These are phyloP conservation scores for Colletotrichum spinosum DNA, from an alignment of 2,329 filamentous ascomycete genomes.

Conservation along the genomic window DNA sequence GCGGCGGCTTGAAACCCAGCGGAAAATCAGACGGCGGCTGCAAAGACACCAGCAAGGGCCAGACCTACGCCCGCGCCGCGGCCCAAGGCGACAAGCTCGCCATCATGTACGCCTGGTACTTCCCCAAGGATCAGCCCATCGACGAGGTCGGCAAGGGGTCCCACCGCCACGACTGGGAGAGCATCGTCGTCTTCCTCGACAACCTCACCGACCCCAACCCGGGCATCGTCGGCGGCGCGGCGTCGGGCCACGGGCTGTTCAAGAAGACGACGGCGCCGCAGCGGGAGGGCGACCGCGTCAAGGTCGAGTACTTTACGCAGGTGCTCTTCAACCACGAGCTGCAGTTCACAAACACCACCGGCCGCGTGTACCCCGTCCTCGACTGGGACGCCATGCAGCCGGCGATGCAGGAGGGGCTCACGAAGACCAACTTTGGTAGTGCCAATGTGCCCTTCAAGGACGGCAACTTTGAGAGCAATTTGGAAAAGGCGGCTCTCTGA, in stretches of 20 bases:
- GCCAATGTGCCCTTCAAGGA: slow-evolving; percentile 56
- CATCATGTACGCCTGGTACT: slow-evolving; percentile 59
- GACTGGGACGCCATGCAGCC: slow-evolving; percentile 56
- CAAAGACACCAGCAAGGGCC: slow-evolving; percentile 46
- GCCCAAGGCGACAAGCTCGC: slow-evolving; percentile 45
- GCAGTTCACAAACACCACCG: slow-evolving; percentile 49
- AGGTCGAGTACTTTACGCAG: slow-evolving; percentile 48
- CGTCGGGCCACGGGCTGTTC: slow-evolving; percentile 52
- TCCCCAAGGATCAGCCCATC: slow-evolving; percentile 57
- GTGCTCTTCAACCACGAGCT: slow-evolving; percentile 50
- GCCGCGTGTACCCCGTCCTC: slow-evolving; percentile 53
- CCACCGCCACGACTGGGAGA: slow-evolving; percentile 57
- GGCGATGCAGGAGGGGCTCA: slow-evolving; percentile 49
- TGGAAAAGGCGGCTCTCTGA: slow-evolving; percentile 19
- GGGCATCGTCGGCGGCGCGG: slow-evolving; percentile 49
- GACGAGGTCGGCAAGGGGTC: slow-evolving; percentile 43
- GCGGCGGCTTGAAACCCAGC: slow-evolving; percentile 49
- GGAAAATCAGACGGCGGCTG: slow-evolving; percentile 48
- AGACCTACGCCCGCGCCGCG: slow-evolving; percentile 51
- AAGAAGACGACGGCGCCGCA: slow-evolving; percentile 40
- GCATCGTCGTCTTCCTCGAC: slow-evolving; percentile 47
- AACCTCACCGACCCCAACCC: slow-evolving; percentile 41
- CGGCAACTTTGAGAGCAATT: slow-evolving; percentile 39
- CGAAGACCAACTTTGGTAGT: slow-evolving; percentile 52
- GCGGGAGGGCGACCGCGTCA: slow-evolving; percentile 40